Conservation (phyloP, 75 land plant species). For the Picea glauca region DNA sequence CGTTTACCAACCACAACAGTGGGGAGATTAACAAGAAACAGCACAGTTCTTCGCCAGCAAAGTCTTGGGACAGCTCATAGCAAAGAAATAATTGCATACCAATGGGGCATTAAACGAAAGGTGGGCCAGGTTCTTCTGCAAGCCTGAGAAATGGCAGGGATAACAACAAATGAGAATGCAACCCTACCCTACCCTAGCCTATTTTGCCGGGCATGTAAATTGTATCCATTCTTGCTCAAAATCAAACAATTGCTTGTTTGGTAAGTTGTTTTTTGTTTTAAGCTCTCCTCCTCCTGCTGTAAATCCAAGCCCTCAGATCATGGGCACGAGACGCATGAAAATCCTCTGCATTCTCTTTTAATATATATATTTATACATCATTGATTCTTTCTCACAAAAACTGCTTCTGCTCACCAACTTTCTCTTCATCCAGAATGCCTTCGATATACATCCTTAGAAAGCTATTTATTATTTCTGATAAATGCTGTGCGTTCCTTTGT, state of each 20-base stretch:
- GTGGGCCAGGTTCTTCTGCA: not conserved
- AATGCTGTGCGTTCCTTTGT: too few species aligned
- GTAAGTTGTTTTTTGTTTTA: not conserved
- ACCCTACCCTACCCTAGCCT: not conserved
- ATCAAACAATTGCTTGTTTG: not conserved
- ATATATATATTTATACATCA: not conserved
- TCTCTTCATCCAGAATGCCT: too few species aligned
- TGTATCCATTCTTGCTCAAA: slow-evolving; percentile 4
- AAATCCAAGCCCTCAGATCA: not conserved
- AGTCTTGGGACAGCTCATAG: slow-evolving; percentile 30
- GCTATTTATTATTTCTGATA: too few species aligned
- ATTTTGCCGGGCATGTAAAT: not conserved
- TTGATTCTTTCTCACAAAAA: not conserved
- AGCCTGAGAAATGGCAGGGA: slow-evolving; percentile 1
- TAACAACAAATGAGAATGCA: not conserved
- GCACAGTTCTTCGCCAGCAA: slow-evolving; percentile 18
- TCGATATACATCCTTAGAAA: too few species aligned
- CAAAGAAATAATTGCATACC: not conserved
- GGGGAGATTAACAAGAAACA: slow-evolving; percentile 27
- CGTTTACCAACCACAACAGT: slow-evolving; percentile 29
- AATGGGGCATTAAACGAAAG: not conserved
- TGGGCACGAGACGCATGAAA: not conserved
- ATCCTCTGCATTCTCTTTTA: not conserved
- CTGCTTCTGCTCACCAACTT: too few species aligned
- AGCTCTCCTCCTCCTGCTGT: not conserved